Base-by-base conservation (phyloP, 805 yeast genomes). In the Metschnikowia borealis region DNA sequence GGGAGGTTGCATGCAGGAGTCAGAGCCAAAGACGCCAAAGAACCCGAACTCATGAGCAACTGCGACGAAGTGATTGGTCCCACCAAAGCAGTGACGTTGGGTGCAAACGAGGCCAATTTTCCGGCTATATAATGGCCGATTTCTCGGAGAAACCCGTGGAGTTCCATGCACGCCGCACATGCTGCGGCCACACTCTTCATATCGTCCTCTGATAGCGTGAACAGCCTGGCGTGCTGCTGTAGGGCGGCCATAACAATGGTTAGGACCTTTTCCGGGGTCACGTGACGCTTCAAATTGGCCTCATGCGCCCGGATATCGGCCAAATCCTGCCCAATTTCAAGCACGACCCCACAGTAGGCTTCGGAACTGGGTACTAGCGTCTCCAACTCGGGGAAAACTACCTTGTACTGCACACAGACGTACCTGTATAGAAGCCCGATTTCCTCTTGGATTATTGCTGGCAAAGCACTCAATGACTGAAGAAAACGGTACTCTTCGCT, bases 1-100 rank as follows among this genome's bases (percentile, higher is more conserved):
- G 96, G 83, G 20, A 92, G 60, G 62, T 92, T 92, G 59, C 97
- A 88, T 3, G 96, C 77, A 0, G 97, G 96, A 0, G 87, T 80
- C 31, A 66, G 69, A 2, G 89, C 81, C 8, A 92, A 68, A 6
- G 80, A 83, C 11, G 69, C 69, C 4, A 92, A 64, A 0, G 96
- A 89, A 2, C 96, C 95, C 1, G 80, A 70, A 15, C 78, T 73
- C 0, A 88, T 78, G 21, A 92, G 68, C 15, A 94, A 66, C 58
- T 86, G 88, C 0, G 96, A 85, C 0, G 96, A 81, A 0, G 87
- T 78, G 5, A 78, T 70, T 0, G 95, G 71, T 0, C 96, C 95
- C 2, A 92, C 73, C 6, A 94, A 69, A 0, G 81, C 81, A 2
- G 88, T 74, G 1, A 88, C 67, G 63, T 94, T 92, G 1, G 98